Conservation (phyloP, 768 basidiomycete species). For the Pholiota conissans region DNA sequence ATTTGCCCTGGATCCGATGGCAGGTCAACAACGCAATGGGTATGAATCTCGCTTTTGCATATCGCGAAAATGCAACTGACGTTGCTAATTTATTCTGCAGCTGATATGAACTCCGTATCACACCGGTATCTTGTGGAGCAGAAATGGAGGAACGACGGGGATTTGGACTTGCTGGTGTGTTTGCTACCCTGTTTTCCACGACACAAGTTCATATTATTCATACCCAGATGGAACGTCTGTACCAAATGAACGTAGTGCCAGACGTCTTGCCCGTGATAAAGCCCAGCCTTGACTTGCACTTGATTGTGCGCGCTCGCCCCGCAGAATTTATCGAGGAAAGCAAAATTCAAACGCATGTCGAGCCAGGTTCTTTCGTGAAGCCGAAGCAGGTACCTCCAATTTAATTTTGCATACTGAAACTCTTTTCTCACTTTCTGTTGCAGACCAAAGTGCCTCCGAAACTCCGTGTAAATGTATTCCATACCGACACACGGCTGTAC, state of each 20-base stretch:
- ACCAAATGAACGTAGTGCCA: slow-evolving; percentile 90
- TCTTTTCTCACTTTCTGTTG: neutral
- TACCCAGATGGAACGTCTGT: slow-evolving; percentile 84
- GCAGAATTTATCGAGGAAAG: slow-evolving; percentile 30
- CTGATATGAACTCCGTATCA: slow-evolving; percentile 64
- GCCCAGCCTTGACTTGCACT: slow-evolving; percentile 73
- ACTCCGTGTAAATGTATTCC: slow-evolving; percentile 77
- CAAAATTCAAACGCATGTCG: slow-evolving; percentile 47
- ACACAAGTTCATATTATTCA: neutral
- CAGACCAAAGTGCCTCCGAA: slow-evolving; percentile 68
- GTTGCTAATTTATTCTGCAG: slow-evolving; percentile 32
- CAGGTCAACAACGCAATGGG: slow-evolving; percentile 77
- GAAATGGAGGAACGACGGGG: slow-evolving; percentile 83
- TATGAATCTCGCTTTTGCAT: slow-evolving; percentile 34
- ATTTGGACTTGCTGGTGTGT: slow-evolving; percentile 80
- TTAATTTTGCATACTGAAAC: neutral
- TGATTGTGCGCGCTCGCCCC: slow-evolving; percentile 44
- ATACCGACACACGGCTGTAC: slow-evolving; percentile 77
- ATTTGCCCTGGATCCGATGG: slow-evolving; percentile 84
- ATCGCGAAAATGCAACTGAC: neutral
- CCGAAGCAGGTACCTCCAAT: slow-evolving; percentile 59
- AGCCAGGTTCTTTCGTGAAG: slow-evolving; percentile 68
- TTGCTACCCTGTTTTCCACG: no score
- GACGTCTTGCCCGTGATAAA: slow-evolving; percentile 75
- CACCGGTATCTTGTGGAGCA: slow-evolving; percentile 84